Percentiles rank a stretch among this genome's conserved stretches.
Evolutionary conservation across 768 basidiomycete species (phyloP).

Genomic region (Tricholoma hemisulphureum): DNA sequence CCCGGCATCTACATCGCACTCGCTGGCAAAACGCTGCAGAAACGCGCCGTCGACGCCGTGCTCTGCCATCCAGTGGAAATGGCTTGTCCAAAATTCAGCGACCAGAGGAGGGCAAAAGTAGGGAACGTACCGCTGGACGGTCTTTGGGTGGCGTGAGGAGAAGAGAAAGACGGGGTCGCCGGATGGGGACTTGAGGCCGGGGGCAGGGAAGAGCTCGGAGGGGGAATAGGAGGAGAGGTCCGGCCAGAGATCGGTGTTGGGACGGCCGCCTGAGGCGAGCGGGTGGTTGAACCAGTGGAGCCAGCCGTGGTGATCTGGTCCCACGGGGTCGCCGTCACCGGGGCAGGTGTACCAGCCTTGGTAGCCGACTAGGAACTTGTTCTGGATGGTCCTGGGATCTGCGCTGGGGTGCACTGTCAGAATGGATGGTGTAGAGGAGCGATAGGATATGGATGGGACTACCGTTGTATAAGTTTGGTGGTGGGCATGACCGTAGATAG

Average conservation of each 20-base stretch:
- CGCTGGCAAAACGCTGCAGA: slow-evolving; percentile 71
- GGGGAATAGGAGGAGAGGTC: slow-evolving; percentile 69
- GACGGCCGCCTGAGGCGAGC: slow-evolving; percentile 63
- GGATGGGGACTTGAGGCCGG: slow-evolving; percentile 56
- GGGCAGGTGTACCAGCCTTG: slow-evolving; percentile 81
- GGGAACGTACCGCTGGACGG: slow-evolving; percentile 54
- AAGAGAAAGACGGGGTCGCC: slow-evolving; percentile 70
- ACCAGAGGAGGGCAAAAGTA: not conserved
- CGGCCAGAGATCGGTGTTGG: slow-evolving; percentile 79
- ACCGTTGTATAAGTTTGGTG: no score
- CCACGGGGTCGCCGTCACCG: slow-evolving; percentile 67
- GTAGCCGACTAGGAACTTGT: slow-evolving; percentile 84
- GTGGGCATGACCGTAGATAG: no score
- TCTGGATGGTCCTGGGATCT: slow-evolving; percentile 73
- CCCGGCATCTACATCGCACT: slow-evolving; percentile 57
- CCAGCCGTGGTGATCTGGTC: slow-evolving; percentile 81
- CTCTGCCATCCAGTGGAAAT: slow-evolving; percentile 83
- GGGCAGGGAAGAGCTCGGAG: slow-evolving; percentile 67
- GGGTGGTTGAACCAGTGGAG: slow-evolving; percentile 80
- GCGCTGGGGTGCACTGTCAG: no score
- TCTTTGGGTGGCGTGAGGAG: slow-evolving; percentile 73
- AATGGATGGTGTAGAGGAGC: no score
- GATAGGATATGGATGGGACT: no score
- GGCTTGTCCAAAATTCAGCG: slow-evolving; percentile 35
- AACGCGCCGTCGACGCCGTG: slow-evolving; percentile 81